Conservation (phyloP, 331 rosid species). For the Acacia pycnantha region DNA sequence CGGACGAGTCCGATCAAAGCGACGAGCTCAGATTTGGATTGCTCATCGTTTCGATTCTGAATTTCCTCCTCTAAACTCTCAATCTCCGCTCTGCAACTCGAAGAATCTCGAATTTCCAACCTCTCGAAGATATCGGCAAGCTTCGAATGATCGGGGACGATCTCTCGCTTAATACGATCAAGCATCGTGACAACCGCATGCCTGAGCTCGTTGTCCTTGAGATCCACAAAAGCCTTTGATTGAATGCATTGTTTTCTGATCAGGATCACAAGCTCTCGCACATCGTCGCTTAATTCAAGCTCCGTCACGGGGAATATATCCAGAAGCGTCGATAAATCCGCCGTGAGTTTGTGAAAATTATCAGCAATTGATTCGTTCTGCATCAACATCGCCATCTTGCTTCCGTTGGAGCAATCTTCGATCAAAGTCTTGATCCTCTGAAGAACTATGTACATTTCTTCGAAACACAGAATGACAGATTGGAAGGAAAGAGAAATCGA, state of each 20-base stretch:
- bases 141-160: conserved; percentile 51
- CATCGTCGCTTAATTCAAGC: conserved; percentile 60
- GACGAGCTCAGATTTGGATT: conserved; percentile 50
- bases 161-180: conserved; percentile 65
- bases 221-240: conserved; percentile 28
- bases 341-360: conserved; percentile 57
- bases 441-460: conserved; percentile 70
- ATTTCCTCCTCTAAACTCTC: conserved; percentile 72
- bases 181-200: conserved; percentile 49
- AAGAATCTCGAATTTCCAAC: conserved; percentile 57
- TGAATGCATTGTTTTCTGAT: conserved; percentile 60
- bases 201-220: conserved; percentile 45
- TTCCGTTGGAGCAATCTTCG: conserved; percentile 66
- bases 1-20: conserved; percentile 83
- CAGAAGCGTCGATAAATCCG: conserved; percentile 67
- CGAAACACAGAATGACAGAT: conserved; percentile 62
- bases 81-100: conserved; percentile 70
- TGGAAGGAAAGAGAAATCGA: conserved; percentile 23
- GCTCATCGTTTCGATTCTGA: conserved; percentile 62
- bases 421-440: conserved; percentile 69
- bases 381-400: conserved; percentile 64
- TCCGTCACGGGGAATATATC: conserved; percentile 74
- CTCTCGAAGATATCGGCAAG: conserved; percentile 49
- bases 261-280: conserved; percentile 55
- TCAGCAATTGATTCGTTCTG: conserved; percentile 55